Percentiles rank a stretch among this genome's conserved stretches.
phyloP scores from a whole-genome alignment of 768 basidiomycete genomes.

The Cubamyces sp. region DNA sequence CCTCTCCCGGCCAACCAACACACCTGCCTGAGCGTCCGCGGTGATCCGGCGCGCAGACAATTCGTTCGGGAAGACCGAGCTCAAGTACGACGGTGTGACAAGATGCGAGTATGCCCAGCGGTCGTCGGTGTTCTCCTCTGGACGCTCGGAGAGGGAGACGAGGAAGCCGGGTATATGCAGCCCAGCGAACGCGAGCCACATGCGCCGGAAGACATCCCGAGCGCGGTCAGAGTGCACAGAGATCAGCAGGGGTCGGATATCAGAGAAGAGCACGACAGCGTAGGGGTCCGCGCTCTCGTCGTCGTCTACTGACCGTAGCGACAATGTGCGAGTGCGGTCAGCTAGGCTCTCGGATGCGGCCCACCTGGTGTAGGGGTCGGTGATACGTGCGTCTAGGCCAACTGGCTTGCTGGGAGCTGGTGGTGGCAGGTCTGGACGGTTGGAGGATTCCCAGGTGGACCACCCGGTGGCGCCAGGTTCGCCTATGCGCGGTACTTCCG shows the following conservation, averaged over 20 bases:
- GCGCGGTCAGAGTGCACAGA: constrained; percentile 46
- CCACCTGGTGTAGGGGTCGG: constrained; percentile 74
- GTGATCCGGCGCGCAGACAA: constrained; percentile 38
- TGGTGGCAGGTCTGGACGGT: constrained; percentile 40
- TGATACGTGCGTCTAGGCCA: constrained; percentile 30
- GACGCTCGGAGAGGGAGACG: constrained; percentile 39
- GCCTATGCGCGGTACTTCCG: constrained; percentile 75
- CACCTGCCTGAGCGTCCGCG: constrained; percentile 67
- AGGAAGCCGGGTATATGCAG: constrained; percentile 72
- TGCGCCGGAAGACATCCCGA: constrained; percentile 61
- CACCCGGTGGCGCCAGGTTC: constrained; percentile 71
- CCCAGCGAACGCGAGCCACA: constrained; percentile 74
- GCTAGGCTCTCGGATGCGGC: constrained; percentile 54
- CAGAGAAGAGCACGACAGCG: constrained; percentile 70
- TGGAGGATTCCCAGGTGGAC: constrained; percentile 59
- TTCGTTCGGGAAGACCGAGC: constrained; percentile 55
- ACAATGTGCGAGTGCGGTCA: constrained; percentile 50
- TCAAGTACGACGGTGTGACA: constrained; percentile 47
- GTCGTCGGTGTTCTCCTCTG: constrained; percentile 59
- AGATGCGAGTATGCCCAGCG: constrained; percentile 63
- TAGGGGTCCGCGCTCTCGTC: constrained; percentile 67
- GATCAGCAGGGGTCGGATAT: constrained; percentile 63
- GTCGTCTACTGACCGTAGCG: constrained; percentile 59
- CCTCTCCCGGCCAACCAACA: constrained; percentile 66
- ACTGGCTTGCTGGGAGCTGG: constrained; percentile 18